A percentile compares a stretch with the other conserved stretches of the same genome.
Evolutionary conservation across 2,329 filamentous ascomycete species (phyloP).

Genomic region (Plectosphaerella cucumerina): DNA sequence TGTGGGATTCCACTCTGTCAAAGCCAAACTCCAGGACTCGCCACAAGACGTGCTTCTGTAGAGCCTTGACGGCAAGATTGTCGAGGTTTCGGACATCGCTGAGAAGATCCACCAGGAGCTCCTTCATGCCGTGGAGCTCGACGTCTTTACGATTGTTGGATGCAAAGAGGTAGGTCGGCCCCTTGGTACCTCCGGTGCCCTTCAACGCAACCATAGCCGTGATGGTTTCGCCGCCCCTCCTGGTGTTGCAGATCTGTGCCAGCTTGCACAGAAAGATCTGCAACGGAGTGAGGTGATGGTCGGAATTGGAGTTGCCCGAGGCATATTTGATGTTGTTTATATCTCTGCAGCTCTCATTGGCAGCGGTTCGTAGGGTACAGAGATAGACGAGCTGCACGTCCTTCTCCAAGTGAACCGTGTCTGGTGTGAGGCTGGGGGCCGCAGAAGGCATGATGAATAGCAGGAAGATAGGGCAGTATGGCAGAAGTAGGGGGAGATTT

Average conservation of each 20-base stretch:
- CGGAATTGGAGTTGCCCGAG: conserved; percentile 5
- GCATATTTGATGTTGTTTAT: conserved; percentile 7
- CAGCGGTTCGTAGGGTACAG: not conserved
- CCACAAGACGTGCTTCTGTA: too few species aligned
- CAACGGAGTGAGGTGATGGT: not conserved
- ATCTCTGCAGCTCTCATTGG: conserved; percentile 4
- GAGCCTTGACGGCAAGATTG: not conserved
- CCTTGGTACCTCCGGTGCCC: conserved; percentile 1
- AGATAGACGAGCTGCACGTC: conserved; percentile 2
- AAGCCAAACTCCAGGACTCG: conserved; percentile 5
- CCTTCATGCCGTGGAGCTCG: conserved; percentile 5
- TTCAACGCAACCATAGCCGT: conserved; percentile 6
- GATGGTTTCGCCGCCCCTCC: conserved; percentile 6
- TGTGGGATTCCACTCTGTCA: conserved; percentile 3
- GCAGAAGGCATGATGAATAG: not conserved
- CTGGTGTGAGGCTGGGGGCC: not conserved
- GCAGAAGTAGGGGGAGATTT: too few species aligned
- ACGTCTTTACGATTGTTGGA: conserved; percentile 7
- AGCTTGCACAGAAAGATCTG: conserved; percentile 10
- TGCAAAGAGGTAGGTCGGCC: conserved; percentile 9
- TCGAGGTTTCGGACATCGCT: conserved; percentile 8
- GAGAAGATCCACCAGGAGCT: conserved; percentile 4
- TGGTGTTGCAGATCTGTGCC: conserved; percentile 10
- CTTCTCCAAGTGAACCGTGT: not conserved
- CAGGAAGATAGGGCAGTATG: too few species aligned